Evolutionary conservation across 768 basidiomycete genomes (phyloP), one percentile per base, ranked within the genome.

Genomic region (Tylopilus plumbeoviolaceoides): DNA sequence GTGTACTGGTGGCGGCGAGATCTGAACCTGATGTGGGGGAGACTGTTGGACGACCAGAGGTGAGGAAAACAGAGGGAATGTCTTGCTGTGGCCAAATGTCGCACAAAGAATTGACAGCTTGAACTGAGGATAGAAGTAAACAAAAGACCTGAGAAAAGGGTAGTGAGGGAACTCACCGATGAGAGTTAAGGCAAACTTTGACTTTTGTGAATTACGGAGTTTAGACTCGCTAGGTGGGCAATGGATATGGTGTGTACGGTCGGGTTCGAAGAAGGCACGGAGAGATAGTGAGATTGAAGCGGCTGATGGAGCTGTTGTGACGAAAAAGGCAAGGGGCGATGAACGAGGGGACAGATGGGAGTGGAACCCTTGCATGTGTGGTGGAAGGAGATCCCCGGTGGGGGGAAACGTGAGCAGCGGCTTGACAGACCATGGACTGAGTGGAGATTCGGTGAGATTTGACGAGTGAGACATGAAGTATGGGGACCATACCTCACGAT

Each of bases 41-140:
- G n/a, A n/a, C n/a, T n/a, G n/a, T n/a, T n/a, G n/a, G n/a, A 57
- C 52, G 71, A 53, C 59, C 67, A 56, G 59, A 72, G 54, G 74
- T 70, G 52, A 77, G 59, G 65, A 83, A 89, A 15, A 78, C 76
- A 21, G 63, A 45, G 1, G 89, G 88, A 25, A 91, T 84, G 62
- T 88, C 82, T 62, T 89, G 82, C 2, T 83, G 82, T 35, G 77
- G 83, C 89, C 89, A 91, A 69, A 89, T 86, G 59, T 91, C 87
- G 64, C 79, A 83, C 50, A 91, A 69, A 4, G 82, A 84, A 62
- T 83, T 86, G 54, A 90, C 83, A 35, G 89, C 83, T 80, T 88
- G 85, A 74, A n/a, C n/a, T n/a, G n/a, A n/a, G 25, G 55, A 44
- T 35, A 49, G 20, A 45, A 44, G 55, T 58, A 47, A 67, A 42